Conservation (phyloP, 768 basidiomycete genomes). For the Lyophyllum atratum region DNA sequence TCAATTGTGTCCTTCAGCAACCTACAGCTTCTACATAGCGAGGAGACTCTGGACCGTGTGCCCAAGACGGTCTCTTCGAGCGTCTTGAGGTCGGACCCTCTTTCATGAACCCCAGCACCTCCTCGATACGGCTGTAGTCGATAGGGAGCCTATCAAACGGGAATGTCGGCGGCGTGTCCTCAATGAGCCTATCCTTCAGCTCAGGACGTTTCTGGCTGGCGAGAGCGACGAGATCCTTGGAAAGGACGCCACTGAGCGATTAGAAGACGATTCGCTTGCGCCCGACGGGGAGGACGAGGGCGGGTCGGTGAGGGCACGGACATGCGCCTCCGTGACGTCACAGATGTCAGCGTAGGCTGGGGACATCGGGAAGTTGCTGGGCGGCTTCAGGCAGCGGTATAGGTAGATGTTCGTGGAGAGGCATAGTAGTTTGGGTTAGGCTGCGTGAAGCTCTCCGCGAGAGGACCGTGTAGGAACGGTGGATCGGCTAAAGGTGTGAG, state of each 20-base stretch:
- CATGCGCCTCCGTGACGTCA: slow-evolving; percentile 36
- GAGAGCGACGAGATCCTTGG: too few relatives aligned
- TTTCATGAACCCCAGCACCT: too few relatives aligned
- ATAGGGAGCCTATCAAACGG: too few relatives aligned
- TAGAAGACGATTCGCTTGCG: slow-evolving; percentile 35
- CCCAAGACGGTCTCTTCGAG: too few relatives aligned
- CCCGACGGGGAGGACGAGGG: slow-evolving; percentile 26
- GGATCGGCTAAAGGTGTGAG: slow-evolving; percentile 32
- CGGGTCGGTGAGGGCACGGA: slow-evolving; percentile 29
- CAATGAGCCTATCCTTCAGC: too few relatives aligned
- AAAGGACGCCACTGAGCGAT: slow-evolving; percentile 30
- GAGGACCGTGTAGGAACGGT: slow-evolving; percentile 29
- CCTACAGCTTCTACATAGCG: too few relatives aligned
- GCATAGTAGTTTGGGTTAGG: slow-evolving; percentile 24
- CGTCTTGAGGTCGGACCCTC: too few relatives aligned
- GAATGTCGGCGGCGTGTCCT: too few relatives aligned
- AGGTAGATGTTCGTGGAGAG: slow-evolving; percentile 30
- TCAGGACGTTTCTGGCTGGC: too few relatives aligned
- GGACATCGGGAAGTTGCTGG: slow-evolving; percentile 22
- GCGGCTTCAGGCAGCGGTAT: slow-evolving; percentile 28
- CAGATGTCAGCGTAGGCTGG: slow-evolving; percentile 35
- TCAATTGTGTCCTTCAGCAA: too few relatives aligned
- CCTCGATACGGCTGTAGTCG: too few relatives aligned
- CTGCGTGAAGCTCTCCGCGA: slow-evolving; percentile 24
- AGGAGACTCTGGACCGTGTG: too few relatives aligned